phyloP scores from a whole-genome alignment of 306 rosid genomes.

The Macrotyloma uniflorum region DNA sequence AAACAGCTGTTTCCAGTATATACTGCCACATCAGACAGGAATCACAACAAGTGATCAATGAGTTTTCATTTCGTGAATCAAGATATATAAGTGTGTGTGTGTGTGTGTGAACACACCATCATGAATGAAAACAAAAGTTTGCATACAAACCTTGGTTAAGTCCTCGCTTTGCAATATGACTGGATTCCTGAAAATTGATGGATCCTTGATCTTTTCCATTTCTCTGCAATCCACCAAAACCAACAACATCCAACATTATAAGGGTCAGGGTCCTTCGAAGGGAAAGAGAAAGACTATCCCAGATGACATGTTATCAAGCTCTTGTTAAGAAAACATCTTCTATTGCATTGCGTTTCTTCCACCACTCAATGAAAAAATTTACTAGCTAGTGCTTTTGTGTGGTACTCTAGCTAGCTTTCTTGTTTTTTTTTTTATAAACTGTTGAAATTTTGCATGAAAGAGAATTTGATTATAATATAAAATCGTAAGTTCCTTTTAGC shows the following conservation, averaged over 20 bases:
- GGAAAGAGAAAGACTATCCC: neutral
- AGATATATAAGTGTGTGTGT: neutral
- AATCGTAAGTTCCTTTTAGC: neutral
- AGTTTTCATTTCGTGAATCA: neutral
- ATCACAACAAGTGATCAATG: neutral
- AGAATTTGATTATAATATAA: neutral
- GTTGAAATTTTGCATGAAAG: neutral
- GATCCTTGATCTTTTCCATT: conserved; percentile 42
- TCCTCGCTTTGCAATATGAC: conserved; percentile 51
- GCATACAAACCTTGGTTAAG: conserved; percentile 35
- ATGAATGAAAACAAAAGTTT: neutral
- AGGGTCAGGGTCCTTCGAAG: neutral
- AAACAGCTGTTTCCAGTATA: conserved; percentile 65
- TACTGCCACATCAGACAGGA: conserved; percentile 39
- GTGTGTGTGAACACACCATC: neutral
- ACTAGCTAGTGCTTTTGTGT: neutral
- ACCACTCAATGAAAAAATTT: neutral
- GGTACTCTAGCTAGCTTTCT: neutral
- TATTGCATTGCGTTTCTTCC: neutral
- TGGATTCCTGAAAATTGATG: conserved; percentile 16
- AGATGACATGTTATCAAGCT: neutral
- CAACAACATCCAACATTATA: neutral
- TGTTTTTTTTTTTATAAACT: no score
- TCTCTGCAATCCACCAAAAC: conserved; percentile 18
- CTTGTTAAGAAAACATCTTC: neutral